Conservation (phyloP, 1,139 yeast species). For the Pichia sp. region DNA sequence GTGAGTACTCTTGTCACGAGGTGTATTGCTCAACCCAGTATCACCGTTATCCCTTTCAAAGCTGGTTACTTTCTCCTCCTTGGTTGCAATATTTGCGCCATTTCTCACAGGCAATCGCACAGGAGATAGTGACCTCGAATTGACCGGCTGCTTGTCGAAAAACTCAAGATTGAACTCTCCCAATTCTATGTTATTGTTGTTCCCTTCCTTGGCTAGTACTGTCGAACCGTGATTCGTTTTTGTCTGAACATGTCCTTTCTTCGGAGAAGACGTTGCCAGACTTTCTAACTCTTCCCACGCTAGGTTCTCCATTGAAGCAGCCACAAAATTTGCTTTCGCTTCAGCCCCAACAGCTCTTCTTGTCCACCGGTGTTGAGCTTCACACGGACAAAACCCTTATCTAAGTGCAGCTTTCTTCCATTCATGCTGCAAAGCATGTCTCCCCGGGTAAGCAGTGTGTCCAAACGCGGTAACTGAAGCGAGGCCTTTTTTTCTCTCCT, state of each 20-base stretch:
- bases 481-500: background rate
- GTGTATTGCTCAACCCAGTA: background rate
- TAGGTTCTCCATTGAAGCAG: background rate
- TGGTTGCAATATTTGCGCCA: background rate
- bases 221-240: background rate
- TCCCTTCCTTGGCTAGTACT: background rate
- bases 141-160: background rate
- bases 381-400: background rate
- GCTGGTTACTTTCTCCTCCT: constrained; percentile 6
- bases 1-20: background rate
- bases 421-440: background rate
- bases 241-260: background rate
- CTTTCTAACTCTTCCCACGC: background rate
- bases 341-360: too few relatives aligned
- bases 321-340: background rate
- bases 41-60: constrained; percentile 1
- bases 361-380: too few relatives aligned
- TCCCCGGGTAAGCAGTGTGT: constrained; percentile 1
- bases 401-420: background rate
- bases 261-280: constrained; percentile 4
- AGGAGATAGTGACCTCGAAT: background rate
- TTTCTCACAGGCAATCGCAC: background rate
- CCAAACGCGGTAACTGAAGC: background rate
- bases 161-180: background rate
- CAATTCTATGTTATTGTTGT: background rate